Evolutionary conservation across 2,329 filamentous ascomycete species (phyloP).

Genomic region (Ophiosphaerella korrae): DNA sequence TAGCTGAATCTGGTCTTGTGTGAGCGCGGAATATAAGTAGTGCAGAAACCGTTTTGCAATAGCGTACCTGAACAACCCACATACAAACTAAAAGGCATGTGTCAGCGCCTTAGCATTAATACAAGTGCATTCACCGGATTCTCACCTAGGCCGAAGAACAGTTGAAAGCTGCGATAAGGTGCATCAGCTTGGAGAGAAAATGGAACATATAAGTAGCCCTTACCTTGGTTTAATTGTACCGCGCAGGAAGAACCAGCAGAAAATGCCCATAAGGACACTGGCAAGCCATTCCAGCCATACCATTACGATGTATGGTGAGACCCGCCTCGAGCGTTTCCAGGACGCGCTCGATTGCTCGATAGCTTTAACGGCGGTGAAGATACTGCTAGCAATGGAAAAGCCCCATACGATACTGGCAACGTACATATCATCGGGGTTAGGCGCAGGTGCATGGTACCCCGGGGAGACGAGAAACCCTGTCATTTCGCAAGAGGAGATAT

Average conservation of each 20-base stretch:
- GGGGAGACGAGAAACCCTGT: constrained; percentile 5
- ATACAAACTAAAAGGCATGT: constrained; percentile 13
- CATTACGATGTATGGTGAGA: constrained; percentile 50
- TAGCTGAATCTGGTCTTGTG: constrained; percentile 25
- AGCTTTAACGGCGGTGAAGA: constrained; percentile 5
- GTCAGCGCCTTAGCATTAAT: constrained; percentile 5
- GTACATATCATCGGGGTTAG: constrained; percentile 3
- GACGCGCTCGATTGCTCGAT: constrained; percentile 1
- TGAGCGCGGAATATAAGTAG: no score
- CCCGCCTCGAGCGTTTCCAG: not conserved
- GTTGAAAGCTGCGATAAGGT: constrained; percentile 26
- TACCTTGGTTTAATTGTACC: constrained; percentile 33
- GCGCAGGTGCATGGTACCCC: constrained; percentile 1
- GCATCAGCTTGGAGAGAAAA: no score
- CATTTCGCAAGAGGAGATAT: not conserved
- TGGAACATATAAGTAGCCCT: no score
- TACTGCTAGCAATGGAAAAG: constrained; percentile 4
- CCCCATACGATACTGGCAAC: constrained; percentile 4
- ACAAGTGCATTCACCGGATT: not conserved
- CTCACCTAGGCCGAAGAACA: constrained; percentile 35
- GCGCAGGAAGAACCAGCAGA: constrained; percentile 42
- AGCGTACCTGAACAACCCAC: constrained; percentile 22
- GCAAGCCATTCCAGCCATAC: constrained; percentile 55
- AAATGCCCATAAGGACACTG: constrained; percentile 48
- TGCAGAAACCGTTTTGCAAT: no score